Conservation (phyloP, 345 rosid genomes). For the Anastatica hierochuntica region DNA sequence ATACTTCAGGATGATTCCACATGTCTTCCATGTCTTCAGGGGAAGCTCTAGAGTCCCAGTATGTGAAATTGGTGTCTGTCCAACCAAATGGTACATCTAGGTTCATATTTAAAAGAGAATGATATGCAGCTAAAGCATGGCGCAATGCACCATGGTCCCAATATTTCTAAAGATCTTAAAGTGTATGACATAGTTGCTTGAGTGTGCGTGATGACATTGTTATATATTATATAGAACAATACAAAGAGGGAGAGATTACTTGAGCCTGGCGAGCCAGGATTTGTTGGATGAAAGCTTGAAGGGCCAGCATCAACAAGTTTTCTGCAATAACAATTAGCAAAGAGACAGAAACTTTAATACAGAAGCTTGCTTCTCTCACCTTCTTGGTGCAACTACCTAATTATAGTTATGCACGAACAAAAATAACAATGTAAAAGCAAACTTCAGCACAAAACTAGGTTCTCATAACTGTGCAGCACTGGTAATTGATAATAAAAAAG, state of each 20-base stretch:
- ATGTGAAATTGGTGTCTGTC: conserved; percentile 34
- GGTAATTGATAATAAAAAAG: too few species aligned
- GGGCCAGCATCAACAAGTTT: conserved; percentile 40
- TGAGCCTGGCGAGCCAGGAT: conserved; percentile 29
- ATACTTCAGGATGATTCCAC: conserved; percentile 65
- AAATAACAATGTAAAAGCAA: background rate
- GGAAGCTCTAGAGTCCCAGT: conserved; percentile 67
- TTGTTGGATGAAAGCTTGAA: conserved; percentile 27
- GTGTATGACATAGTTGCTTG: background rate
- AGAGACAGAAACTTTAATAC: conserved; percentile 5
- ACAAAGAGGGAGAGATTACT: conserved; percentile 26
- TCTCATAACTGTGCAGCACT: too few species aligned
- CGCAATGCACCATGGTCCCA: too few species aligned
- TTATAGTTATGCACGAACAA: too few species aligned
- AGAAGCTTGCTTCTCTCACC: too few species aligned
- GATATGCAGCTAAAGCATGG: too few species aligned
- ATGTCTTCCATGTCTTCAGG: conserved; percentile 79
- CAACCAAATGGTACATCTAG: conserved; percentile 7
- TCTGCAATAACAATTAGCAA: conserved; percentile 33
- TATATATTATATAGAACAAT: background rate
- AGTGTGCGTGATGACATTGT: background rate
- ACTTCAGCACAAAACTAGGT: background rate
- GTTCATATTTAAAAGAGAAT: too few species aligned
- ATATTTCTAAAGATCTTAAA: background rate
- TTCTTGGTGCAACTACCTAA: too few species aligned